Base-by-base conservation (phyloP, 345 rosid species). In the Moringa oleifera region DNA sequence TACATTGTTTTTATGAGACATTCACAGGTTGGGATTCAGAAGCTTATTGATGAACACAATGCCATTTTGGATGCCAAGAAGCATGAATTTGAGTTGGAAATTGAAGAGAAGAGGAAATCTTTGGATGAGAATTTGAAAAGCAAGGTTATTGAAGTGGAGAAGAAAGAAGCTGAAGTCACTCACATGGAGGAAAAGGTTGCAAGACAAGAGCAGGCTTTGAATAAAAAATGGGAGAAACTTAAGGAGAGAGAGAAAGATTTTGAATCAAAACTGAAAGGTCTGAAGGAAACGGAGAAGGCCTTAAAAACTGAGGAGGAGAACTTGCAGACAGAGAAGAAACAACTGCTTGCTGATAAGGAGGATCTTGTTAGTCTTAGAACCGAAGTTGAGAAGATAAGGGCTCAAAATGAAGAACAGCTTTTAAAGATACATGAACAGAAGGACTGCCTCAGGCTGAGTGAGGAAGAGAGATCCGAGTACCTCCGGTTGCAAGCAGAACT, bases 121-220 rank as follows among this genome's bases (percentile, higher is more conserved):
- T 28, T 87, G 28, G 86, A 94, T 51, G 92, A 81, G 55, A 87
- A 85, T 41, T 65, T 88, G 67, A 90, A 74, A 77, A 79, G 78
- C 79, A 90, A 78, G 76, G 80, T 81, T 66, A 31, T 56, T 52
- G 96, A 90, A 58, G 68, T 94, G 62, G 90, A 86, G 77, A 90
- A 87, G 78, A 81, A 82, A 77, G 97, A 85, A 76, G 79, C 80
- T 71, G 99, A 90, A 70, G 75, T 88, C 69, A 83, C 81, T 63
- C 99, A 94, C 64, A 66, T 56, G 83, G 91, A 94, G 73, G 95
- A 90, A 73, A 94, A 94, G 79, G 62, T 85, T 68, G 74, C 73
- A 0, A 94, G 86, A 74, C 79, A 90, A 63, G 97, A 94, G 77
- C 85, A 75, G 41, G 83, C 89, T 6, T 53, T 90, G 73, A 95